Evolutionary conservation across 805 yeast genomes (phyloP).

Genomic region (Wickerhamiella brachini): DNA sequence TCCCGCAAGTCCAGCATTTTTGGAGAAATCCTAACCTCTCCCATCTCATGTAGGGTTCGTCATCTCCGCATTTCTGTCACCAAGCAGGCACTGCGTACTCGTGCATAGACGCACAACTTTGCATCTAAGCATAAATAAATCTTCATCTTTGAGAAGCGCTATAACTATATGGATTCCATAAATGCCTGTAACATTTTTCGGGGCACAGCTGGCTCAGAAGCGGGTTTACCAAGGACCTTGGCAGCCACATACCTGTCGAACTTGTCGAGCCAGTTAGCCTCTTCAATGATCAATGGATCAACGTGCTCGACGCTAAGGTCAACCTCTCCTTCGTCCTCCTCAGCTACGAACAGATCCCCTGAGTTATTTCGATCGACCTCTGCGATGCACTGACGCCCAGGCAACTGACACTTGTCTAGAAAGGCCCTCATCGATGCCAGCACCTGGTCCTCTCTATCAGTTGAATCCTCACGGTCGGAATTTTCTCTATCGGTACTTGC

Average conservation of each 20-base stretch:
- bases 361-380: background rate
- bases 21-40: background rate
- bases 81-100: no score
- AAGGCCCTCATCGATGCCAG: no score
- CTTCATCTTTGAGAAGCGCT: no score
- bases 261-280: background rate
- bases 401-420: background rate
- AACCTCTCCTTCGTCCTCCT: background rate
- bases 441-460: no score
- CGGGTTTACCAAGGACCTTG: background rate
- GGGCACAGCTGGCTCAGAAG: background rate
- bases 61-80: background rate
- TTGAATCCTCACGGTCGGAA: no score
- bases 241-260: background rate
- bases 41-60: background rate
- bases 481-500: no score
- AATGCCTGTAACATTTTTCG: background rate
- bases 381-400: background rate
- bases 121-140: no score
- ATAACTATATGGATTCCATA: background rate
- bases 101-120: no score
- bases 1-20: slow-evolving; percentile 13
- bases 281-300: background rate
- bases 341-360: background rate
- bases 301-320: background rate